Base-by-base conservation (phyloP, 306 rosid species). In the Ziziphus jujuba region DNA sequence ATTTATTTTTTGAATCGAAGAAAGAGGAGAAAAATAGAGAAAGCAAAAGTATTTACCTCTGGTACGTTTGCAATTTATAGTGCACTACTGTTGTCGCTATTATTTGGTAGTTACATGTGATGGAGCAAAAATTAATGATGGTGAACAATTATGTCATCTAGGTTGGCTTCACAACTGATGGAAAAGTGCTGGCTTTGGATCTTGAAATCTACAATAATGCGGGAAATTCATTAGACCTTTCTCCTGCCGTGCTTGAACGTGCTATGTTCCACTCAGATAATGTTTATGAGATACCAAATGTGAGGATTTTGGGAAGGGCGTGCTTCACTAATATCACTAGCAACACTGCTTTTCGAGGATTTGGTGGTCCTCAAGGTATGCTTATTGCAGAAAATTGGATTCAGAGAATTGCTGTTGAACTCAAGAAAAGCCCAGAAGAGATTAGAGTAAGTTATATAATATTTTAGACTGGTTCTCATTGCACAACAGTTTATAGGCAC, bases 301-400 rank as follows among this genome's bases (percentile, higher is more conserved):
- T 93, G 84, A 88, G 95, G 79, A 75, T 93, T 66, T 38, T 33
- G 45, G 98, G 98, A 72, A 84, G 77, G 78, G 96, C 77, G 62
- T 93, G 98, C 80, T 87, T 84, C 82, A 93, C 98, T 45, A 88
- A 93, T 75, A 72, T 86, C 49, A 90, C 98, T 45, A 84, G 93
- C 71, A 80, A 93, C 84, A 93, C 98, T 76, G 97, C 98, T 74
- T 93, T 93, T 79, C 87, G 95, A 69, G 98, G 98, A 62, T 93
- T 90, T 80, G 98, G 98, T 80, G 97, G 97, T 63, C 98, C 97
- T 73, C 97, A 93, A 88, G 98, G 98, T 70, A 84, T 93, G 97
- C 80, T 93, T 61, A 86, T 93, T 81, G 36, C 95, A 52, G 98
- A 93, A 84, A 88, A 90, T 62, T 90, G 98, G 98, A 90, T 93